These are phyloP conservation scores for Pseudogymnoascus sp. DNA, from an alignment of 2,329 filamentous ascomycete species.

Conservation along the genomic window DNA sequence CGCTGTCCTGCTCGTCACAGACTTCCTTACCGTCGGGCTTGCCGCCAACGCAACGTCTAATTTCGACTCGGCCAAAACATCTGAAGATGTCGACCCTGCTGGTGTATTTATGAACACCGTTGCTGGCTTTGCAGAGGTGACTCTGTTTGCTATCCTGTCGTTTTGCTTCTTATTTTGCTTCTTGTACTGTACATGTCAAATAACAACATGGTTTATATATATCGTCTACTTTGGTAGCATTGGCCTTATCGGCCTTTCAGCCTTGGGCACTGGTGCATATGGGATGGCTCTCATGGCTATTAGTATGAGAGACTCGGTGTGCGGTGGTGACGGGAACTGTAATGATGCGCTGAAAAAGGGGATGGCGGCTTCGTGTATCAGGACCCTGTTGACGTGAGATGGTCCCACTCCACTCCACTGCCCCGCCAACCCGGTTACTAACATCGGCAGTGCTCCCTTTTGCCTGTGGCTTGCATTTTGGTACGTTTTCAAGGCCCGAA, in stretches of 20 bases:
- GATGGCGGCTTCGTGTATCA: background rate
- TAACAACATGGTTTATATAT: too few species aligned
- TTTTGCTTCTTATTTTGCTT: constrained; percentile 5
- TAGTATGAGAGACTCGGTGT: constrained; percentile 6
- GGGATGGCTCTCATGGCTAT: constrained; percentile 8
- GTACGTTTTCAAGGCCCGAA: background rate
- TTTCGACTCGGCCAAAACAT: background rate
- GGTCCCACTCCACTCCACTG: background rate
- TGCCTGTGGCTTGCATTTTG: background rate
- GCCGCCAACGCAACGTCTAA: background rate
- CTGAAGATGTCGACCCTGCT: background rate
- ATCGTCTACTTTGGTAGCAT: background rate
- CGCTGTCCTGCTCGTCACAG: constrained; percentile 1
- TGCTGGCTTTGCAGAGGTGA: constrained; percentile 1
- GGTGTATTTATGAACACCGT: background rate
- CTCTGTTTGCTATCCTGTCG: background rate
- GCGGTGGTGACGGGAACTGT: background rate
- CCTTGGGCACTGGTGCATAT: constrained; percentile 3
- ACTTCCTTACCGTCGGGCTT: background rate
- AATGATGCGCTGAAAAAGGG: background rate
- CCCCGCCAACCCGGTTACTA: background rate
- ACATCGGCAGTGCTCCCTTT: background rate
- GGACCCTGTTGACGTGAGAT: constrained; percentile 4
- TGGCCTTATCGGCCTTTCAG: background rate
- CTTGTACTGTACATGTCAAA: too few species aligned